A percentile compares a stretch with the other conserved stretches of the same genome.
Evolutionary conservation across 768 basidiomycete species (phyloP).

Genomic region (Leucocoprinus birnbaumii): DNA sequence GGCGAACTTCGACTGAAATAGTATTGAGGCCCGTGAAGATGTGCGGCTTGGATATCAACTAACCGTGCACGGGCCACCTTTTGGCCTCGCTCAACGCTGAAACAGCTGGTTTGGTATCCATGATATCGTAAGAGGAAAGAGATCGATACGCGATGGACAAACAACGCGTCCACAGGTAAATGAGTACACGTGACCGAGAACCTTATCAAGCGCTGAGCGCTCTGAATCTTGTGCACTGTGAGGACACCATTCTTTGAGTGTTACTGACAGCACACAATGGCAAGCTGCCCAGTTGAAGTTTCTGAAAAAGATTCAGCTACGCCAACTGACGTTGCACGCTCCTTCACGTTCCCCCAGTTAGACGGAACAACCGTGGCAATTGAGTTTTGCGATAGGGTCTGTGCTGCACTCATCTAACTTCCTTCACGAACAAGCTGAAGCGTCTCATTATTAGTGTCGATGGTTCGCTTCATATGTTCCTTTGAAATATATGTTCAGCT

Average conservation of each 20-base stretch:
- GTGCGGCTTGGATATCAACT: conserved; percentile 11
- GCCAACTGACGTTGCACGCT: conserved; percentile 21
- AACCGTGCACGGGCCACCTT: conserved; percentile 70
- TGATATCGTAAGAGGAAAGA: conserved; percentile 1
- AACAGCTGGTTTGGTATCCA: not conserved
- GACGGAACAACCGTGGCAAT: conserved; percentile 60
- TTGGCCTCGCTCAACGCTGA: conserved; percentile 1
- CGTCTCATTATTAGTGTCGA: conserved; percentile 53
- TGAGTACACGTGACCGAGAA: conserved; percentile 29
- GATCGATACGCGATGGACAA: conserved; percentile 23
- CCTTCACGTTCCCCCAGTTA: conserved; percentile 54
- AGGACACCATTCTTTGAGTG: too few relatives aligned
- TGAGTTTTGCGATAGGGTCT: conserved; percentile 90
- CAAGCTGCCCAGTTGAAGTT: conserved; percentile 3
- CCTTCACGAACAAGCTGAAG: not conserved
- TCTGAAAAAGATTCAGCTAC: not conserved
- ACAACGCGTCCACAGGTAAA: conserved; percentile 49
- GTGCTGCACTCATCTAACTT: conserved; percentile 28
- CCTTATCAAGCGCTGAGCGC: not conserved
- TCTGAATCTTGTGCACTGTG: too few relatives aligned
- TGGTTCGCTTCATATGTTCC: conserved; percentile 43
- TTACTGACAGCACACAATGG: conserved; percentile 1
- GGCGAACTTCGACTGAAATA: conserved; percentile 76
- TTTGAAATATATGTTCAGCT: not conserved
- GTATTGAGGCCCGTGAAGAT: not conserved